A percentile compares a stretch with the other conserved stretches of the same genome.
phyloP scores from a whole-genome alignment of 192 early-diverging fungal species.

The Backusella psychrophila region DNA sequence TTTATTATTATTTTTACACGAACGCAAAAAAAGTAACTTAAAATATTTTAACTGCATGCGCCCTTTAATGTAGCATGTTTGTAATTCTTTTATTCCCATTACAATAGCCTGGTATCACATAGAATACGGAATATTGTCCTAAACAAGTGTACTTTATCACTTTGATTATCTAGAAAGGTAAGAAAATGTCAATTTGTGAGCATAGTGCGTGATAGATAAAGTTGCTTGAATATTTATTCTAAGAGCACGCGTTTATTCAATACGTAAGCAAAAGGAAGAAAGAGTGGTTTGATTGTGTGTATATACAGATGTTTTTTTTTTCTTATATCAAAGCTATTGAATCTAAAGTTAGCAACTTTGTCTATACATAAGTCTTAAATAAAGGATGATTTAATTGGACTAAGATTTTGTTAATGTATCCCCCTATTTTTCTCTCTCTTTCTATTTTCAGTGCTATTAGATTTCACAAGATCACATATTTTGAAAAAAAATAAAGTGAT shows the following conservation, averaged over 20 bases:
- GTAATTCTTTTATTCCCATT: slow-evolving; percentile 7
- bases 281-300: not conserved
- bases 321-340: not conserved
- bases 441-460: not conserved
- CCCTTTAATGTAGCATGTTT: not conserved
- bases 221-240: not conserved
- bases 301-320: not conserved
- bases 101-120: not conserved
- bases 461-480: not conserved
- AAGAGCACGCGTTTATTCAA: not conserved
- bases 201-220: not conserved
- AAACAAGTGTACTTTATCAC: not conserved
- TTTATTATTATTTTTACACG: slow-evolving; percentile 2
- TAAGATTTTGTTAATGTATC: slow-evolving; percentile 1
- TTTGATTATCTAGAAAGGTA: not conserved
- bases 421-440: not conserved
- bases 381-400: not conserved
- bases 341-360: not conserved
- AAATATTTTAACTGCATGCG: slow-evolving; percentile 1
- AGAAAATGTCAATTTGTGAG: not conserved
- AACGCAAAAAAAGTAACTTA: not conserved
- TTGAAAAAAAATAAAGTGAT: not conserved
- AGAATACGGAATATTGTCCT: not conserved
- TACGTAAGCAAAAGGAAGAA: not conserved
- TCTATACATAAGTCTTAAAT: not conserved